These are phyloP conservation scores for Bruguiera hainesii DNA, from an alignment of 441 rosid genomes.

Conservation along the genomic window DNA sequence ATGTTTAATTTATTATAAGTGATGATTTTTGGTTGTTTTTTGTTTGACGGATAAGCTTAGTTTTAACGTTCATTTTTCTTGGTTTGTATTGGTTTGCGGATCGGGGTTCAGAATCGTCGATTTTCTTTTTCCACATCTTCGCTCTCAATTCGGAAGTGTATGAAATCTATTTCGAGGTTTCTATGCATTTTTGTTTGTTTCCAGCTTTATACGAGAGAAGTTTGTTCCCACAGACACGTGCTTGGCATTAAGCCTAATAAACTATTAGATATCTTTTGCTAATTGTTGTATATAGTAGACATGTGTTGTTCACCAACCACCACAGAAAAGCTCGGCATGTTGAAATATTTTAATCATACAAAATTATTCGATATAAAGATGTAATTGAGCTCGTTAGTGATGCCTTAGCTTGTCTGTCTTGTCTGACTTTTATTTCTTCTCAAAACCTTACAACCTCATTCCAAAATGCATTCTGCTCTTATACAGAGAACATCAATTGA, in stretches of 20 bases:
- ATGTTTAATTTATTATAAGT: slow-evolving; percentile 1
- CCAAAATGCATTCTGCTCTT: not conserved
- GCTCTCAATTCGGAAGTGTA: not conserved
- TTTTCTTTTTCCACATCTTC: not conserved
- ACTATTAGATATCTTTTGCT: not conserved
- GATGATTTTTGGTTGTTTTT: slow-evolving; percentile 11
- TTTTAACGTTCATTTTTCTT: not conserved
- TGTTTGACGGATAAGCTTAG: slow-evolving; percentile 2
- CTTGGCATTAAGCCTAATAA: not conserved
- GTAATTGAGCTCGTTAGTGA: slow-evolving; percentile 14
- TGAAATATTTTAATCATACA: slow-evolving; percentile 5
- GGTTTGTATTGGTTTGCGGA: not conserved
- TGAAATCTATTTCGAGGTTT: not conserved
- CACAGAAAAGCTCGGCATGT: not conserved
- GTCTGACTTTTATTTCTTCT: not conserved
- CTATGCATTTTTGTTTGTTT: not conserved
- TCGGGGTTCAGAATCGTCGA: slow-evolving; percentile 6
- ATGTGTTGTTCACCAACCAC: slow-evolving; percentile 2
- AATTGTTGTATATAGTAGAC: not conserved
- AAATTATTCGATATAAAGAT: not conserved
- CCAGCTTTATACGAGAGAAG: slow-evolving; percentile 2
- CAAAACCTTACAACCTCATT: not conserved
- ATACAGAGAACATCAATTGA: not conserved
- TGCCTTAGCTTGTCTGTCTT: slow-evolving; percentile 7
- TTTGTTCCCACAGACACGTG: slow-evolving; percentile 1